Percentiles rank a stretch among this genome's conserved stretches.
Conservation (phyloP, 139 green algal genomes). For the Bryopsis sp. region DNA sequence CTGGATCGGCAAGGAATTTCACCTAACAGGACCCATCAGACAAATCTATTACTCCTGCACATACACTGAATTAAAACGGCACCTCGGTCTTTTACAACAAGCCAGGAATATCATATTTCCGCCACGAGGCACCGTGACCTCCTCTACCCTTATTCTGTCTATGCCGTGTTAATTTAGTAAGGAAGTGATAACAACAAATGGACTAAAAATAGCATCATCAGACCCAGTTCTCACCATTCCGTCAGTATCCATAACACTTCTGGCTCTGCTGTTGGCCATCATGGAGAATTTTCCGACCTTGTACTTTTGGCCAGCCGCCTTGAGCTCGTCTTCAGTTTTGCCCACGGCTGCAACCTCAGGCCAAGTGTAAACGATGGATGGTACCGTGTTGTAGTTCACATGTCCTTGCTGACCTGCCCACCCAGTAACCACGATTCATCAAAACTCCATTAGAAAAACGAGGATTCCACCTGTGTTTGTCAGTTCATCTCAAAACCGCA, state of each 20-base stretch:
- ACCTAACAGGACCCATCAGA: slow-evolving; percentile 35
- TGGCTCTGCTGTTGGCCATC: slow-evolving; percentile 91
- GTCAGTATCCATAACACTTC: slow-evolving; percentile 75
- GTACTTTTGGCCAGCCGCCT: slow-evolving; percentile 38
- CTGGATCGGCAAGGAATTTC: slow-evolving; percentile 85
- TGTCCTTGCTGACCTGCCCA: slow-evolving; percentile 73
- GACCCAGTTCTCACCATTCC: slow-evolving; percentile 46
- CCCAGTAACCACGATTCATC: background rate
- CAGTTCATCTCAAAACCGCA: too few species aligned
- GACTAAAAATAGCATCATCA: too few species aligned
- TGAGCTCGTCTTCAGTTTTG: slow-evolving; percentile 70
- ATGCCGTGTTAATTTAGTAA: too few species aligned
- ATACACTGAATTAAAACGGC: too few species aligned
- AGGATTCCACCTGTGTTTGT: too few species aligned
- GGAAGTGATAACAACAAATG: too few species aligned
- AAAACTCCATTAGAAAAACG: too few species aligned
- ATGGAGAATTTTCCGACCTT: slow-evolving; percentile 93
- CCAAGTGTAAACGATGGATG: slow-evolving; percentile 95
- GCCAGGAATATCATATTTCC: too few species aligned
- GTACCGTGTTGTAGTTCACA: slow-evolving; percentile 96
- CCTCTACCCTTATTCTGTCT: too few species aligned
- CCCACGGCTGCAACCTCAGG: slow-evolving; percentile 82
- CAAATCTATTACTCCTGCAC: too few species aligned
- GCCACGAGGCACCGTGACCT: too few species aligned
- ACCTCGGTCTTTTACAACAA: too few species aligned